These are phyloP conservation scores for Alternaria consortialis DNA, from an alignment of 2,329 filamentous ascomycete species.

Conservation along the genomic window DNA sequence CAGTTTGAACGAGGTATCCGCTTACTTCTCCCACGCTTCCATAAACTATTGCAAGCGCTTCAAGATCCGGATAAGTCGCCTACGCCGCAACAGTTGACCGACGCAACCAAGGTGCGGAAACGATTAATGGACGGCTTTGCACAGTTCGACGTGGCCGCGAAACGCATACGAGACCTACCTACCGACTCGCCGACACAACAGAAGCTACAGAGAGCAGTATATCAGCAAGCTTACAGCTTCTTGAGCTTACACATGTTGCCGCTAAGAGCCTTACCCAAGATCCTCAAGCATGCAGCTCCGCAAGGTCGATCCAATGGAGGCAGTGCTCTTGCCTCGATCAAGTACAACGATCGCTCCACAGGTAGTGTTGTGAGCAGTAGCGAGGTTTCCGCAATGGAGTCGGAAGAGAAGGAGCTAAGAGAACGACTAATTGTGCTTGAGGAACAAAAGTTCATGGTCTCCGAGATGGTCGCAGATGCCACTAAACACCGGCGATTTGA, in stretches of 20 bases:
- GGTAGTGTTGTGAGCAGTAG: slow-evolving; percentile 66
- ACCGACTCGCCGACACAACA: slow-evolving; percentile 76
- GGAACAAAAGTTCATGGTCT: slow-evolving; percentile 89
- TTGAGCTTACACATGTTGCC: slow-evolving; percentile 91
- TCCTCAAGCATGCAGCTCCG: slow-evolving; percentile 64
- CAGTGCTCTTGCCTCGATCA: slow-evolving; percentile 66
- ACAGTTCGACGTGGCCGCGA: slow-evolving; percentile 85
- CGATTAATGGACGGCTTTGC: slow-evolving; percentile 87
- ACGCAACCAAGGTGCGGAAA: slow-evolving; percentile 89
- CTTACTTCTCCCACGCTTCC: slow-evolving; percentile 82
- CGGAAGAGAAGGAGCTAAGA: slow-evolving; percentile 81
- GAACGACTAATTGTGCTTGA: slow-evolving; percentile 85
- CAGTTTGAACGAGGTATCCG: slow-evolving; percentile 91
- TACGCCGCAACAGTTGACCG: slow-evolving; percentile 75
- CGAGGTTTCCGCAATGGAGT: slow-evolving; percentile 73
- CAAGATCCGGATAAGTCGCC: slow-evolving; percentile 76
- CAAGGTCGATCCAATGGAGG: slow-evolving; percentile 54
- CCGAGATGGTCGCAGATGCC: slow-evolving; percentile 82
- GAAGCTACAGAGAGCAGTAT: slow-evolving; percentile 80
- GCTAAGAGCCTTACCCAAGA: slow-evolving; percentile 65
- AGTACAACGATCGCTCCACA: slow-evolving; percentile 62
- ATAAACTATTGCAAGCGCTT: slow-evolving; percentile 75
- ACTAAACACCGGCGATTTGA: slow-evolving; percentile 82
- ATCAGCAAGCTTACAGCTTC: slow-evolving; percentile 82
- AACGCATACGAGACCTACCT: slow-evolving; percentile 80